phyloP scores from a whole-genome alignment of 352 stramenopile species.

The Aphanomyces stellatus region DNA sequence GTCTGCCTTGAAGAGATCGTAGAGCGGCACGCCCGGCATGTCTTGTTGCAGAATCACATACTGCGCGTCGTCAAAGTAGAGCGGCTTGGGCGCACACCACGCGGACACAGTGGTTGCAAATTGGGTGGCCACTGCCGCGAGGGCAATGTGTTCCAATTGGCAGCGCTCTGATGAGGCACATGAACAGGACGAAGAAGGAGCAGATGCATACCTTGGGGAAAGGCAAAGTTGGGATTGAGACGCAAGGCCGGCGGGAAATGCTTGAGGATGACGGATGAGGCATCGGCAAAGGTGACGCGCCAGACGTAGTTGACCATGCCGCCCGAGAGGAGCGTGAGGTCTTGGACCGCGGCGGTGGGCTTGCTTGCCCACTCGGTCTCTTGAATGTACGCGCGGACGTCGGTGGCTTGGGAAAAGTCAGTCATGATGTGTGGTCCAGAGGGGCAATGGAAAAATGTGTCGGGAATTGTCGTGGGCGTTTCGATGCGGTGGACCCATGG shows the following conservation, averaged over 20 bases:
- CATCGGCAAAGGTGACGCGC: not conserved
- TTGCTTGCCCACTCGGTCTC: not conserved
- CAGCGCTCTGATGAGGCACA: not conserved
- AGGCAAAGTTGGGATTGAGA: not conserved
- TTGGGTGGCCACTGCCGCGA: not conserved
- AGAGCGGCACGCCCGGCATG: not conserved
- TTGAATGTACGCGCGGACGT: not conserved
- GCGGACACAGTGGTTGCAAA: too few species aligned
- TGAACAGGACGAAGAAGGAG: not conserved
- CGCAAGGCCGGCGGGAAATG: not conserved
- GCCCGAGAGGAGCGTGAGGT: not conserved
- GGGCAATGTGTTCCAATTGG: not conserved
- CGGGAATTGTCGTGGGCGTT: too few species aligned
- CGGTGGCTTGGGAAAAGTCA: not conserved
- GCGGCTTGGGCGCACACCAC: not conserved
- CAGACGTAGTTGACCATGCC: constrained; percentile 9
- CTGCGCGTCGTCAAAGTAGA: not conserved
- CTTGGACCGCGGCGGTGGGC: not conserved
- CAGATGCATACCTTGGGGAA: not conserved
- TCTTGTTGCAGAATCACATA: not conserved
- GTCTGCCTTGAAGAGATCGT: not conserved
- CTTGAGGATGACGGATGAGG: not conserved
- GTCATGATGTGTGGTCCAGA: too few species aligned
- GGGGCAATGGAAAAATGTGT: too few species aligned
- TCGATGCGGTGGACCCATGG: too few species aligned